Conservation (phyloP, 2,329 filamentous ascomycete species). For the Fonsecaea erecta region DNA sequence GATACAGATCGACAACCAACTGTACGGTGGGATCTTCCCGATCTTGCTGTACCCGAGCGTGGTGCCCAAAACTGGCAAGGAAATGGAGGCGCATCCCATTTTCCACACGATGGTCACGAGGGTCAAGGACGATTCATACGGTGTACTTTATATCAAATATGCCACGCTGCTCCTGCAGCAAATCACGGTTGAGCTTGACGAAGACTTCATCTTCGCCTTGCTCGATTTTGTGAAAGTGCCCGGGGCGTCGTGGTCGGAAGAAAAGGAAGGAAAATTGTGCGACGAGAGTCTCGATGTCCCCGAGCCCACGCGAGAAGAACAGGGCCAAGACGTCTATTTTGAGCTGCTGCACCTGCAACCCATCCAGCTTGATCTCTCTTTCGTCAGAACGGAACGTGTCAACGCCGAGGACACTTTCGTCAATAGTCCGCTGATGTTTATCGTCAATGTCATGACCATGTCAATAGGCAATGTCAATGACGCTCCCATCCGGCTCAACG, state of each 20-base stretch:
- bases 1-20: conserved; percentile 98
- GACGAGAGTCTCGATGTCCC: conserved; percentile 91
- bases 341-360: conserved; percentile 96
- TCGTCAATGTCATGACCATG: conserved; percentile 98
- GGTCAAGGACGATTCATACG: conserved; percentile 98
- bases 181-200: conserved; percentile 96
- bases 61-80: conserved; percentile 93
- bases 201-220: conserved; percentile 96
- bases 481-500: conserved; percentile 90
- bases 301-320: conserved; percentile 81
- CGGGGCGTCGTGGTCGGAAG: conserved; percentile 83
- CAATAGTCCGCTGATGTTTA: conserved; percentile 95
- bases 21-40: conserved; percentile 97
- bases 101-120: conserved; percentile 88
- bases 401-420: conserved; percentile 95
- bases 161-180: conserved; percentile 91
- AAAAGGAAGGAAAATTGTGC: conserved; percentile 82
- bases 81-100: conserved; percentile 94
- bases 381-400: conserved; percentile 93
- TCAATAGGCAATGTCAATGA: conserved; percentile 99
- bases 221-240: conserved; percentile 93
- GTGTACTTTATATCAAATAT: conserved; percentile 98
- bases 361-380: conserved; percentile 96
- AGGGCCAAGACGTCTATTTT: conserved; percentile 95
- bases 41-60: conserved; percentile 97